These are phyloP conservation scores for Dictyostelium capitatum DNA, from an alignment of 78 protist species.

Conservation along the genomic window DNA sequence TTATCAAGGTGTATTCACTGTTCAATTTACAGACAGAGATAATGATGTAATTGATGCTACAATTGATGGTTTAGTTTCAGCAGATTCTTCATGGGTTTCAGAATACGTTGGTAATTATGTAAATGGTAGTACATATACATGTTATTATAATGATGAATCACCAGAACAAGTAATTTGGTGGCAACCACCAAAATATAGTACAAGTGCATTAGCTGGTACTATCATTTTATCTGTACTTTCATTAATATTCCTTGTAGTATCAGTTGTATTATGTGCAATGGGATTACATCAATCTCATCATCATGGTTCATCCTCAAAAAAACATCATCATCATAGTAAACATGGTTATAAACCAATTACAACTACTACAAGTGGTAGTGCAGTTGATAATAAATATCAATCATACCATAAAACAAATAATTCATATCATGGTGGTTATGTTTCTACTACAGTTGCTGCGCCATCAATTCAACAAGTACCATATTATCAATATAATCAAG, in stretches of 20 bases:
- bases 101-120: not conserved
- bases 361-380: not conserved
- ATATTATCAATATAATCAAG: conserved; percentile 57
- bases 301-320: not conserved
- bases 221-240: not conserved
- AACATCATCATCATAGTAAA: not conserved
- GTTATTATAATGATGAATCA: not conserved
- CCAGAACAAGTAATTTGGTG: not conserved
- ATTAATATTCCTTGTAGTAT: not conserved
- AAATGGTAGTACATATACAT: not conserved
- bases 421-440: not conserved
- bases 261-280: not conserved
- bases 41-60: not conserved
- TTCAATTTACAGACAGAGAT: not conserved
- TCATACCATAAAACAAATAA: not conserved
- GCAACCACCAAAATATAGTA: not conserved
- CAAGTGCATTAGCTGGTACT: not conserved
- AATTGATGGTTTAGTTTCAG: conserved; percentile 19
- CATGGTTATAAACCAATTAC: not conserved
- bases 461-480: not conserved
- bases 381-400: too few species aligned
- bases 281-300: not conserved
- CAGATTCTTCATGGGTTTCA: conserved; percentile 28
- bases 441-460: not conserved
- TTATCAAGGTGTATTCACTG: conserved; percentile 52